Percentiles rank a stretch among this genome's conserved stretches.
phyloP scores from a whole-genome alignment of 2,329 filamentous ascomycete genomes.

The Fusarium nodosum region DNA sequence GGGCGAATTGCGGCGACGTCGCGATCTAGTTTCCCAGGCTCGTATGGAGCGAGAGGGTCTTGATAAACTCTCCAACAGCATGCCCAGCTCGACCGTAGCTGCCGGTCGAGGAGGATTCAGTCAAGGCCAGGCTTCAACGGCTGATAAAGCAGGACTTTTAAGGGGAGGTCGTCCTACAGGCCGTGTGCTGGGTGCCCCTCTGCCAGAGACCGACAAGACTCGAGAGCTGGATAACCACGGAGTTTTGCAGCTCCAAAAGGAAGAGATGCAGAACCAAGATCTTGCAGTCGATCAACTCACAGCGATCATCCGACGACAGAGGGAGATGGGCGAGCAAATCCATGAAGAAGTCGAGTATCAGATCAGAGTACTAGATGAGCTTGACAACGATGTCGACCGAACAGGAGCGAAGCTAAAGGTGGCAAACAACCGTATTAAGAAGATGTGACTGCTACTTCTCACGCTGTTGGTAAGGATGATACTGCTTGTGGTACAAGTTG shows the following conservation, averaged over 20 bases:
- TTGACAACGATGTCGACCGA: constrained; percentile 76
- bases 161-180: constrained; percentile 60
- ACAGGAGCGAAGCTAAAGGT: constrained; percentile 78
- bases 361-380: constrained; percentile 75
- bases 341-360: constrained; percentile 80
- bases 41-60: constrained; percentile 81
- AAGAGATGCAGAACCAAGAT: constrained; percentile 82
- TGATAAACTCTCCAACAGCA: constrained; percentile 76
- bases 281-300: constrained; percentile 76
- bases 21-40: constrained; percentile 77
- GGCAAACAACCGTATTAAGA: constrained; percentile 78
- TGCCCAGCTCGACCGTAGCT: constrained; percentile 53
- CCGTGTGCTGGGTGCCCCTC: constrained; percentile 78
- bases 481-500: constrained; percentile 48
- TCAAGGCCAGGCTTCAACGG: constrained; percentile 63
- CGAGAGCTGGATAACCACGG: constrained; percentile 82
- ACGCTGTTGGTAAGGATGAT: constrained; percentile 47
- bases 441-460: constrained; percentile 65
- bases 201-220: constrained; percentile 81
- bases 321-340: constrained; percentile 82
- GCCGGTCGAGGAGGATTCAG: constrained; percentile 58
- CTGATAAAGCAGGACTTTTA: constrained; percentile 66
- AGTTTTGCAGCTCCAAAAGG: constrained; percentile 78
- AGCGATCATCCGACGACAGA: constrained; percentile 78
- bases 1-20: constrained; percentile 78